Evolutionary conservation across 768 basidiomycete genomes (phyloP).

Genomic region (Xerocomus brunneocitrinus): DNA sequence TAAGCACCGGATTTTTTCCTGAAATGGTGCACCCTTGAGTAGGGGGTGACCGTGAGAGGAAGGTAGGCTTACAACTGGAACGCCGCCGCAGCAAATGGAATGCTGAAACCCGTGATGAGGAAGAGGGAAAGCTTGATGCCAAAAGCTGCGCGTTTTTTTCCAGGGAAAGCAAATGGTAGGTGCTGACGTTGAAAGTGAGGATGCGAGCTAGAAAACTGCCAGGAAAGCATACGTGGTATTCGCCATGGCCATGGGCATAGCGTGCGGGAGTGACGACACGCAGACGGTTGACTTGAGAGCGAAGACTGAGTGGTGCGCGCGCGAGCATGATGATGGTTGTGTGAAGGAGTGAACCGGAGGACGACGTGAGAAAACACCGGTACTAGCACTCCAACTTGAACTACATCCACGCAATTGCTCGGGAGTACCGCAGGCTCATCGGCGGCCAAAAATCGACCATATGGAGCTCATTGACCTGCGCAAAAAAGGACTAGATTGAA

Average conservation of each 20-base stretch:
- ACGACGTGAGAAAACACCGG: conserved; percentile 16
- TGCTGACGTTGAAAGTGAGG: conserved; percentile 34
- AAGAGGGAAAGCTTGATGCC: conserved; percentile 30
- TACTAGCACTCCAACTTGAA: not conserved
- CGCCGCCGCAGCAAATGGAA: conserved; percentile 59
- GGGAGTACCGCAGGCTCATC: not conserved
- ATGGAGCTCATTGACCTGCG: not conserved
- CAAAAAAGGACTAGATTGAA: not conserved
- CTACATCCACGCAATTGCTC: not conserved
- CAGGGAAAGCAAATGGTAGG: conserved; percentile 52
- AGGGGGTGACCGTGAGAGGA: not conserved
- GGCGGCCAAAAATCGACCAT: too few relatives aligned
- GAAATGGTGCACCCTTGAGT: conserved; percentile 6
- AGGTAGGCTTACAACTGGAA: conserved; percentile 56
- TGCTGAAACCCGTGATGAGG: conserved; percentile 54
- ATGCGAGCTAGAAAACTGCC: not conserved
- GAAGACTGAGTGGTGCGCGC: conserved; percentile 39
- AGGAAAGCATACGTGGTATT: conserved; percentile 46
- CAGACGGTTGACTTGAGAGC: conserved; percentile 35
- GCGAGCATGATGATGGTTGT: conserved; percentile 35
- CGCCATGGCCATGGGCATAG: conserved; percentile 45
- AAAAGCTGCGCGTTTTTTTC: conserved; percentile 46
- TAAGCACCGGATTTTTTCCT: conserved; percentile 40
- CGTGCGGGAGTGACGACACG: conserved; percentile 32
- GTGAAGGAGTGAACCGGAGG: conserved; percentile 14